phyloP scores from a whole-genome alignment of 2,329 filamentous ascomycete genomes.

The Botrytis tulipae region DNA sequence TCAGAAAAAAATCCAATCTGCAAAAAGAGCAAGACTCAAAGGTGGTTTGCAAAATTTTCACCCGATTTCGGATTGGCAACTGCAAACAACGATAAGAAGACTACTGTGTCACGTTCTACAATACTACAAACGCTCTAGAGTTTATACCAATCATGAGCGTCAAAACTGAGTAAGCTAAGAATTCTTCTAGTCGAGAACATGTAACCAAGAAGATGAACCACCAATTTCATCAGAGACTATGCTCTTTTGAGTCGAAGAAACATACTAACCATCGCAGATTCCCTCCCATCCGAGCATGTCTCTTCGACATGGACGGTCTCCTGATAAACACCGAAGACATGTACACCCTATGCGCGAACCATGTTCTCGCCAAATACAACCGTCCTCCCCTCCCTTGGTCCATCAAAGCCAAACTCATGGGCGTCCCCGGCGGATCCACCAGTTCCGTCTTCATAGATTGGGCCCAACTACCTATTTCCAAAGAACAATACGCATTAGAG shows the following conservation, averaged over 20 bases:
- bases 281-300: conserved; percentile 80
- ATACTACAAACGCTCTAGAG: neutral
- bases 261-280: conserved; percentile 50
- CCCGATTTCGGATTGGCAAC: neutral
- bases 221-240: neutral
- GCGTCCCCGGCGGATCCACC: conserved; percentile 41
- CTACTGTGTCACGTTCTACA: conserved; percentile 7
- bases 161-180: neutral
- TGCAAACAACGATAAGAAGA: neutral
- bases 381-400: conserved; percentile 81
- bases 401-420: conserved; percentile 78
- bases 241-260: neutral
- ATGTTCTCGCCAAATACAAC: conserved; percentile 72
- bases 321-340: conserved; percentile 94
- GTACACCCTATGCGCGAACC: conserved; percentile 82
- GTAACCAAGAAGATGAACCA: neutral
- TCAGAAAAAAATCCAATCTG: neutral
- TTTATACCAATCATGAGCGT: neutral
- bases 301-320: conserved; percentile 99
- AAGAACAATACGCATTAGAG: conserved; percentile 62
- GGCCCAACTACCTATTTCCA: conserved; percentile 78
- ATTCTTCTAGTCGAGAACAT: no score
- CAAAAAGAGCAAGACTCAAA: neutral
- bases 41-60: neutral
- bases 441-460: conserved; percentile 69